Base-by-base conservation (phyloP, 2,329 filamentous ascomycete genomes). In the Talaromyces sp. region DNA sequence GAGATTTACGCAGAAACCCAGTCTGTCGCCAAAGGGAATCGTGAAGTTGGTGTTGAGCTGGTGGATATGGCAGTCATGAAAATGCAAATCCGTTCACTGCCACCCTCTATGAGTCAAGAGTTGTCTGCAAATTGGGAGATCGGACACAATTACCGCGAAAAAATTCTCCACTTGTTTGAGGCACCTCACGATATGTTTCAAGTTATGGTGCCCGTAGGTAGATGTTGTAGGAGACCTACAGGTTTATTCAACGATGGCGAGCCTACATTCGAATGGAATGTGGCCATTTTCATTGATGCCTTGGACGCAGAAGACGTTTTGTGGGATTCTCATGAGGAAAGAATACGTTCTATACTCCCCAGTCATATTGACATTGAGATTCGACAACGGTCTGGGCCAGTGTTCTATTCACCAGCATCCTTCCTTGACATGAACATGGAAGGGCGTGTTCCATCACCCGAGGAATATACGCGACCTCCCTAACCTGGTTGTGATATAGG, bases 301-400 rank as follows among this genome's bases (percentile, higher is more conserved):
- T 13, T 57, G 8, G 45, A 63, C 16, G 50, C 60, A 22, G 60
- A 63, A 24, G 60, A 63, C 31, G n/a, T 13, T 22, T 16, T 9
- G 27, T 63, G 60, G 50, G 60, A 54, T 54, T 27, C n/a, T 19
- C 24, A 57, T 10, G 47, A 63, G 41, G 50, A 33, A 13, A 31
- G 27, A 22, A 43, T 63, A 16, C 47, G 50, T 13, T 45, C 60
- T 19, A 35, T 63, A 57, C 48, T 63, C 24, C 37, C 60, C 22
- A n/a, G 2, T n/a, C 24, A 57, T 3, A 57, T 63, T 24, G 37
- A 19, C 37, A 37, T 63, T 45, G 60, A 63, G 14, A 63, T 63
- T 45, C 60, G 48, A 39, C 60, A 63, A 22, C 5, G 48, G 4
- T 19, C 48, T 35, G 37, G 60, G 1, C 22, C 60, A 22, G 19